These are phyloP conservation scores for Paracamarosporium sp. DNA, from an alignment of 2,329 filamentous ascomycete species.

Conservation along the genomic window DNA sequence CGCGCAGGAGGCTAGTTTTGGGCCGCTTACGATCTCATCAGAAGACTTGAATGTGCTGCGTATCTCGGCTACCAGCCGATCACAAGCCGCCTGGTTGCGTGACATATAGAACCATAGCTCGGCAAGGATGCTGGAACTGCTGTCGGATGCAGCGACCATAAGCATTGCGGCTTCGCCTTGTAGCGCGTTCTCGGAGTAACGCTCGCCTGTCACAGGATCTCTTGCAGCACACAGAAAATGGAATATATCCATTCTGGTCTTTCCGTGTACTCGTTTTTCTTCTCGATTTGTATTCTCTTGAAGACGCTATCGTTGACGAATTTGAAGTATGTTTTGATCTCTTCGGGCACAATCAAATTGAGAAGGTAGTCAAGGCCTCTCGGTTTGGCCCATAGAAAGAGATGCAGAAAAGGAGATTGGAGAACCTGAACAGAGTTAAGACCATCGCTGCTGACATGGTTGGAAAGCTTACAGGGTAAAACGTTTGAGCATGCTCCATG, in stretches of 20 bases:
- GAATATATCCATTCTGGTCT: conserved; percentile 41
- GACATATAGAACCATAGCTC: conserved; percentile 19
- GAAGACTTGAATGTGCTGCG: conserved; percentile 6
- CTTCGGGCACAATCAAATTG: neutral
- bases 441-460: no score
- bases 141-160: conserved; percentile 16
- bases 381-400: conserved; percentile 13
- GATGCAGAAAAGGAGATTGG: conserved; percentile 11
- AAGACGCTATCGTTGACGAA: conserved; percentile 13
- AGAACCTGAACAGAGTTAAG: conserved; percentile 8
- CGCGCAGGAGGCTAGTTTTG: conserved; percentile 2
- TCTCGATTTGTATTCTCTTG: neutral
- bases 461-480: conserved; percentile 9
- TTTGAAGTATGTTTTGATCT: conserved; percentile 9
- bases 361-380: conserved; percentile 4
- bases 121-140: conserved; percentile 2
- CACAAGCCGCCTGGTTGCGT: conserved; percentile 1
- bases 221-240: conserved; percentile 48
- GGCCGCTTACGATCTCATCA: conserved; percentile 12
- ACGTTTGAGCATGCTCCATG: conserved; percentile 2
- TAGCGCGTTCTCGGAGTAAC: conserved; percentile 44
- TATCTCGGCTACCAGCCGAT: conserved; percentile 8
- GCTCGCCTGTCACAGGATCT: conserved; percentile 45
- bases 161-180: conserved; percentile 24
- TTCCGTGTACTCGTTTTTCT: neutral